Percentiles rank a stretch among this genome's conserved stretches.
These are phyloP conservation scores for Pezicula radicicola DNA, from an alignment of 2,329 filamentous ascomycete genomes.

Conservation along the genomic window DNA sequence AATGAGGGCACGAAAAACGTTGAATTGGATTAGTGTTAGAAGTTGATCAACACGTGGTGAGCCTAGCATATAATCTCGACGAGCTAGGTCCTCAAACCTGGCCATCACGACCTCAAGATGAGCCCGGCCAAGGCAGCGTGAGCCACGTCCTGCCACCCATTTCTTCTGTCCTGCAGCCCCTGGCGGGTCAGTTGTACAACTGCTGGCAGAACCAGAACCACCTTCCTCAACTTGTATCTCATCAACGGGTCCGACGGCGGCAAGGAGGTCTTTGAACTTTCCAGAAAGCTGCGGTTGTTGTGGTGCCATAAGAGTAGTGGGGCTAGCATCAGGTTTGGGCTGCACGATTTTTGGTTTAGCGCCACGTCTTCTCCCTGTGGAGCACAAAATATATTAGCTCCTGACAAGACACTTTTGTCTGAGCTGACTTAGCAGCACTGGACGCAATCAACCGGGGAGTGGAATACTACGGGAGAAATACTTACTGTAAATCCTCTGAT, in stretches of 20 bases:
- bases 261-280: background rate
- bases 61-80: conserved; percentile 2
- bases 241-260: background rate
- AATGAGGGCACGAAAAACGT: conserved; percentile 18
- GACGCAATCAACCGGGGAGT: background rate
- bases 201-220: background rate
- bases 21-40: conserved; percentile 18
- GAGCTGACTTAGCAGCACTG: background rate
- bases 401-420: background rate
- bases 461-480: background rate
- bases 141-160: background rate
- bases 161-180: background rate
- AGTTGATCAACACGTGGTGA: conserved; percentile 13
- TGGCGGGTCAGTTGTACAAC: background rate
- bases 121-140: background rate
- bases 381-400: background rate
- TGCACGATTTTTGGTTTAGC: background rate
- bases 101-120: background rate
- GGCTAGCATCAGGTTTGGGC: background rate
- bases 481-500: conserved; percentile 21
- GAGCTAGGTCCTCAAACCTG: conserved; percentile 4
- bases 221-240: background rate
- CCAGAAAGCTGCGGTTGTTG: background rate
- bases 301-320: background rate
- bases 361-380: background rate